phyloP scores from a whole-genome alignment of 805 yeast genomes.

The Candida insectorum region DNA sequence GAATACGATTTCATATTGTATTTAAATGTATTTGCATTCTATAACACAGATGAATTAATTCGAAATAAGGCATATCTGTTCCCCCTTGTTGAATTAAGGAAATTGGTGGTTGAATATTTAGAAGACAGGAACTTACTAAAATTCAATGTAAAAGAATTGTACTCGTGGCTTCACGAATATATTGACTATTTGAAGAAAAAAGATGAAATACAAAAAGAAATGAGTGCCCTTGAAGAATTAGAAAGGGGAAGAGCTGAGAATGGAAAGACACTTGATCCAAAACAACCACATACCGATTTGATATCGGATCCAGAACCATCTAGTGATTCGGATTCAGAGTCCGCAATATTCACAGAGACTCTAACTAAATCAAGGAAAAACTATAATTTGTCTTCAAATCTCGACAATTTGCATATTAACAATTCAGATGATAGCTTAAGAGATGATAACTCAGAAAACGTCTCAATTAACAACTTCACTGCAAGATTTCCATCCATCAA shows the following conservation, averaged over 20 bases:
- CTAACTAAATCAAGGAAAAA: constrained; percentile 6
- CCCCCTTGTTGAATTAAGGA: constrained; percentile 18
- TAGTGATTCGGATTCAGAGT: constrained; percentile 2
- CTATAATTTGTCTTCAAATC: constrained; percentile 3
- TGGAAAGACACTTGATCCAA: background rate
- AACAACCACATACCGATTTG: too few relatives aligned
- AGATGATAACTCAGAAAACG: background rate
- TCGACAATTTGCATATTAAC: constrained; percentile 1
- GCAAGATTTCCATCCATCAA: constrained; percentile 7
- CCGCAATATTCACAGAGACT: constrained; percentile 3
- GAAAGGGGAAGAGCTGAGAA: background rate
- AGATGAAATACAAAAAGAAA: too few relatives aligned
- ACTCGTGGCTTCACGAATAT: constrained; percentile 37
- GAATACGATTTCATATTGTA: constrained; percentile 40
- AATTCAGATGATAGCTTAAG: constrained; percentile 1
- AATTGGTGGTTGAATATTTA: constrained; percentile 27
- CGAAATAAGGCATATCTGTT: constrained; percentile 18
- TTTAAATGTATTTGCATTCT: constrained; percentile 39
- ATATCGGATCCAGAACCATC: background rate
- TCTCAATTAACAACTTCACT: constrained; percentile 4
- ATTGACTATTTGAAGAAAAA: constrained; percentile 32
- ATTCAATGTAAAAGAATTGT: constrained; percentile 33
- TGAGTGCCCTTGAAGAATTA: too few relatives aligned
- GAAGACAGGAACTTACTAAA: constrained; percentile 24
- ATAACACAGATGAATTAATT: constrained; percentile 26